A percentile compares a stretch with the other conserved stretches of the same genome.
phyloP scores from a whole-genome alignment of 1,284 basidiomycete species.

The Volvariella surrecta region DNA sequence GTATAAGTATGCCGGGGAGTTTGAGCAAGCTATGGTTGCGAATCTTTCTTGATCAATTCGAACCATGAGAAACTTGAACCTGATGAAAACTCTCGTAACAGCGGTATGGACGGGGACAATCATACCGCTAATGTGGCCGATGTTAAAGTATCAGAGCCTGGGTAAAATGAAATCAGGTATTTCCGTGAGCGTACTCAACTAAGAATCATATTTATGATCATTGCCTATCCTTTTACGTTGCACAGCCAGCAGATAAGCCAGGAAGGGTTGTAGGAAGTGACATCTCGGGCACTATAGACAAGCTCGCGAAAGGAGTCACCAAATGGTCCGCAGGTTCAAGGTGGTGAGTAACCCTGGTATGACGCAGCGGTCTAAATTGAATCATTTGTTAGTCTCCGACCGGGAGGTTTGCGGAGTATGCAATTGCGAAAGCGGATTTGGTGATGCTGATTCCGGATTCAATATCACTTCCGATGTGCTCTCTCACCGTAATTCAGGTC shows the following conservation, averaged over 20 bases:
- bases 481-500: no score
- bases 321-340: slow-evolving; percentile 22
- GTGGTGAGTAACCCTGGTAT: no score
- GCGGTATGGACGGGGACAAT: slow-evolving; percentile 18
- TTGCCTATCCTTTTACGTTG: no score
- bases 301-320: slow-evolving; percentile 16
- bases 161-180: slow-evolving; percentile 19
- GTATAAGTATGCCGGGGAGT: no score
- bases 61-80: no score
- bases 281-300: slow-evolving; percentile 22
- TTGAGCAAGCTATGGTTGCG: no score
- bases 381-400: slow-evolving; percentile 21
- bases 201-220: no score
- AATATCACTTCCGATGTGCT: slow-evolving; percentile 8
- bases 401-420: slow-evolving; percentile 26
- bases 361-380: slow-evolving; percentile 15
- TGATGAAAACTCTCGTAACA: slow-evolving; percentile 21
- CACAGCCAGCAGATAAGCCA: slow-evolving; percentile 16
- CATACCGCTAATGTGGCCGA: slow-evolving; percentile 3
- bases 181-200: no score
- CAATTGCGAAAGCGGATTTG: slow-evolving; percentile 23
- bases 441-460: slow-evolving; percentile 17
- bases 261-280: slow-evolving; percentile 25
- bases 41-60: no score
- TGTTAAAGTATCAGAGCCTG: slow-evolving; percentile 19